phyloP scores from a whole-genome alignment of 208 protist genomes.

The Leishmania tropica region DNA sequence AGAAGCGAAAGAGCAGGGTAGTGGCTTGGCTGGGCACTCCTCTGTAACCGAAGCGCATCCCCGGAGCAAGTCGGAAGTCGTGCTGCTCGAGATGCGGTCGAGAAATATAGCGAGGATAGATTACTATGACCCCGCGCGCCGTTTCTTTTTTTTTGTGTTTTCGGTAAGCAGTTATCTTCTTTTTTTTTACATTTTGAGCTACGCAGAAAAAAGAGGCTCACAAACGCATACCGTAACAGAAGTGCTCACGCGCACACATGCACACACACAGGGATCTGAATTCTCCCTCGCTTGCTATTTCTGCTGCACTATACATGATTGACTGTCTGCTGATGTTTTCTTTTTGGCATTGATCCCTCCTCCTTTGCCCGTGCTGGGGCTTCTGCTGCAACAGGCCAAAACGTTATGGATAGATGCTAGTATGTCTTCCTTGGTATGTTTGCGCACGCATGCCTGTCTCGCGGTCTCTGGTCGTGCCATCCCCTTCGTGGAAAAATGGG shows the following conservation, averaged over 20 bases:
- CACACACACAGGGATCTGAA: neutral
- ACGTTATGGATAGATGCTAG: neutral
- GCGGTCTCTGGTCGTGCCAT: neutral
- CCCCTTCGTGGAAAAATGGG: neutral
- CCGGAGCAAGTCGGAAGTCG: neutral
- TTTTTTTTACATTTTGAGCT: neutral
- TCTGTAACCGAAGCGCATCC: neutral
- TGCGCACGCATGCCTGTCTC: neutral
- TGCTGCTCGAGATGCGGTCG: neutral
- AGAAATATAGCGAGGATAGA: neutral
- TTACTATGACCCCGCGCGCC: too few species aligned
- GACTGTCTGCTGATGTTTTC: neutral
- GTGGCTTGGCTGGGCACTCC: neutral
- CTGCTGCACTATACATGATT: neutral
- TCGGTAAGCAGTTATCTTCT: too few species aligned
- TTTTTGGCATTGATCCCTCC: neutral
- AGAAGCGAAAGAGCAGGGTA: neutral
- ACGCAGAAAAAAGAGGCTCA: neutral
- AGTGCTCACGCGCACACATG: neutral
- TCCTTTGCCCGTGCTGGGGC: neutral
- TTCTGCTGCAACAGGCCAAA: neutral
- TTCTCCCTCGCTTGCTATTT: neutral
- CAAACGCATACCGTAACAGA: neutral
- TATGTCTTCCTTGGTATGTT: neutral
- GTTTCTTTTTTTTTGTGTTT: neutral